Evolutionary conservation across 2,329 filamentous ascomycete species (phyloP).

Genomic region (Alternaria ethzedia): DNA sequence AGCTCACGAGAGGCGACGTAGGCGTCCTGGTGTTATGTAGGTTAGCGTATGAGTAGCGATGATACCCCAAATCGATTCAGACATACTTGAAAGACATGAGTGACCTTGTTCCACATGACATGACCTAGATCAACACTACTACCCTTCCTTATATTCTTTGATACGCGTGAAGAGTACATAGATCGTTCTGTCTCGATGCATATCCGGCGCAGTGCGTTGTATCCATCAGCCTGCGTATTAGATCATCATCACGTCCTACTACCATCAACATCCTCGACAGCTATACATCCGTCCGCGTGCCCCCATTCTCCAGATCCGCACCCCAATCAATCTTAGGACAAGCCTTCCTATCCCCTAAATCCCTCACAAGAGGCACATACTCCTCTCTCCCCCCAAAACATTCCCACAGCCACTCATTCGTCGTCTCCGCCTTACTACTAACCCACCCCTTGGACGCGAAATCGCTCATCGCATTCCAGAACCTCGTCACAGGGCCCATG

Average conservation of each 20-base stretch:
- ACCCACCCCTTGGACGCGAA: not conserved
- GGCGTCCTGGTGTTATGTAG: not conserved
- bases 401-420: constrained; percentile 6
- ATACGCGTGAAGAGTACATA: too few relatives aligned
- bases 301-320: not conserved
- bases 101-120: not conserved
- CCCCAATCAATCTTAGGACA: not conserved
- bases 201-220: too few relatives aligned
- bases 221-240: too few relatives aligned
- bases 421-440: not conserved
- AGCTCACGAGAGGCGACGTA: not conserved
- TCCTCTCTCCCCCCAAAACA: not conserved
- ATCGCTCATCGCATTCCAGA: not conserved
- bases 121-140: too few relatives aligned
- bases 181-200: too few relatives aligned
- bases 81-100: not conserved
- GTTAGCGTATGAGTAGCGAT: not conserved
- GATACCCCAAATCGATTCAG: not conserved
- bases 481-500: not conserved
- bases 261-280: not conserved
- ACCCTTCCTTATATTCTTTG: too few relatives aligned
- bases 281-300: too few relatives aligned
- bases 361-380: constrained; percentile 1
- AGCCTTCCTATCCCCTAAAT: not conserved
- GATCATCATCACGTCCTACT: too few relatives aligned